Evolutionary conservation across 2,329 filamentous ascomycete genomes (phyloP).

Genomic region (Eutypella sp.): DNA sequence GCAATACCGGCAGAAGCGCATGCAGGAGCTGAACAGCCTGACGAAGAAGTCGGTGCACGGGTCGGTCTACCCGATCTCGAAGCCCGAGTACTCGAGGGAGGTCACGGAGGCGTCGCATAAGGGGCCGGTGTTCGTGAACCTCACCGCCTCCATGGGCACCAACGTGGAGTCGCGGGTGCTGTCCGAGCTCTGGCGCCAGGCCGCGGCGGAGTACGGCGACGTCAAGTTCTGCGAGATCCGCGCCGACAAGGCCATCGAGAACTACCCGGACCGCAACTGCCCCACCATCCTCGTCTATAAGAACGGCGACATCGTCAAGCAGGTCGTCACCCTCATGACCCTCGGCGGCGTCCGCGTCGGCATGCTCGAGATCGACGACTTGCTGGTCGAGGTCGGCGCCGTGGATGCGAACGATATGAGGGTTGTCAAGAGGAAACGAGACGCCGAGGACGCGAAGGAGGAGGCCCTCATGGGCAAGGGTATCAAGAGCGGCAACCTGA

Average conservation of each 20-base stretch:
- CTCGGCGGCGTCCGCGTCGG: conserved; percentile 68
- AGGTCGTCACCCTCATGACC: conserved; percentile 83
- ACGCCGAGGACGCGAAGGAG: conserved; percentile 57
- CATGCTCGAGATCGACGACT: conserved; percentile 70
- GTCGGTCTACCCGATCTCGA: conserved; percentile 87
- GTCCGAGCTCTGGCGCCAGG: conserved; percentile 78
- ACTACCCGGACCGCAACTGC: conserved; percentile 91
- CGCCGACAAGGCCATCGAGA: conserved; percentile 89
- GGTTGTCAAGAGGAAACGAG: conserved; percentile 57
- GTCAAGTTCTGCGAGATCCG: conserved; percentile 97
- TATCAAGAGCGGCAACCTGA: conserved; percentile 46
- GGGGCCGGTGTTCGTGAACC: conserved; percentile 66
- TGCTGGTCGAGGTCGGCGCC: conserved; percentile 79
- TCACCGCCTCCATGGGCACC: conserved; percentile 71
- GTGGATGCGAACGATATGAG: conserved; percentile 74
- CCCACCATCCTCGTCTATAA: conserved; percentile 91
- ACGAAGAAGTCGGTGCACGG: conserved; percentile 77
- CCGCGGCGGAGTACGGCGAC: conserved; percentile 82
- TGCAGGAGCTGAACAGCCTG: conserved; percentile 73
- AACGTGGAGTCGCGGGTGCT: conserved; percentile 83
- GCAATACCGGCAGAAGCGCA: conserved; percentile 79
- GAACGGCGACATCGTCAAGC: conserved; percentile 86
- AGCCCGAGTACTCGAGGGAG: conserved; percentile 86
- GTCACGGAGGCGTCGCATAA: conserved; percentile 85
- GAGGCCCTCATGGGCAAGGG: conserved; percentile 48